phyloP scores from a whole-genome alignment of 805 yeast genomes.

The Nakazawaea laoshanensis region DNA sequence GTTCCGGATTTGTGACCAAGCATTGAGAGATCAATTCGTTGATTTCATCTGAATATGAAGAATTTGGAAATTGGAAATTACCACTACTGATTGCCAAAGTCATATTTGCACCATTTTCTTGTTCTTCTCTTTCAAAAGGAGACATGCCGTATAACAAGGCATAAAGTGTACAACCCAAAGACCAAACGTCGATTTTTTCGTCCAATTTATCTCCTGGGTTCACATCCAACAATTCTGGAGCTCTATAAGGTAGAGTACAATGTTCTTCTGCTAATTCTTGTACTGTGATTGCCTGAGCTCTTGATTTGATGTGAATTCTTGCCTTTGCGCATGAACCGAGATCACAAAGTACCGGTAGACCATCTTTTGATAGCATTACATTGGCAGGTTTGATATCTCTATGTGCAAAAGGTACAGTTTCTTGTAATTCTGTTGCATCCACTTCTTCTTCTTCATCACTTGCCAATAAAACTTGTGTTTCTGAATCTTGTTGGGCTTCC shows the following conservation, averaged over 20 bases:
- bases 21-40: conserved; percentile 52
- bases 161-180: conserved; percentile 78
- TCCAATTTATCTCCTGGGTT: conserved; percentile 55
- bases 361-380: conserved; percentile 68
- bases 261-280: conserved; percentile 81
- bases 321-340: conserved; percentile 75
- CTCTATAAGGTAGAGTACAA: conserved; percentile 79
- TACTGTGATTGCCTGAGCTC: conserved; percentile 65
- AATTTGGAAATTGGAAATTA: conserved; percentile 49
- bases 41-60: conserved; percentile 46
- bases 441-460: conserved; percentile 20
- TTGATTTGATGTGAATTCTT: conserved; percentile 38
- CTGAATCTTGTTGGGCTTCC: conserved; percentile 1
- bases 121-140: conserved; percentile 82
- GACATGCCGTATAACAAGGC: conserved; percentile 70
- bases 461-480: conserved; percentile 10
- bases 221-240: conserved; percentile 84
- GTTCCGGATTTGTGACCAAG: conserved; percentile 48
- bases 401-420: conserved; percentile 69
- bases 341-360: conserved; percentile 74
- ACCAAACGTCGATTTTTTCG: conserved; percentile 85
- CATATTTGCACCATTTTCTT: conserved; percentile 74
- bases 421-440: conserved; percentile 41
- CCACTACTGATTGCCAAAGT: conserved; percentile 69
- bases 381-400: conserved; percentile 87